Evolutionary conservation across 805 yeast species (phyloP).

Genomic region (Lachancea lanzarotensis): DNA sequence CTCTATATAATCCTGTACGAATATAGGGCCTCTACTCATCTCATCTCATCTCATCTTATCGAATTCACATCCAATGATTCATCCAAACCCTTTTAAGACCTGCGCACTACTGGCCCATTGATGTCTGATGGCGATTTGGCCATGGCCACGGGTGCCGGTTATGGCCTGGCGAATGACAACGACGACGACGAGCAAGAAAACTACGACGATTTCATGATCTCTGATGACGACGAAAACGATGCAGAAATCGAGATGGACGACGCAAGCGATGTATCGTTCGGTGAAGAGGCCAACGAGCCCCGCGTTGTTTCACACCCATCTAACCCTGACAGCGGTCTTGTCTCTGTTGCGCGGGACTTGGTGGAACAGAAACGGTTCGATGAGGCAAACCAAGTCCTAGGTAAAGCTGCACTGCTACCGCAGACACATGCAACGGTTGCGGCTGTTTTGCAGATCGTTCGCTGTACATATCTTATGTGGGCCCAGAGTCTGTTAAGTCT

Average conservation of each 20-base stretch:
- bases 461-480: neutral
- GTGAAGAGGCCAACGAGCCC: neutral
- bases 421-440: neutral
- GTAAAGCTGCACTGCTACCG: neutral
- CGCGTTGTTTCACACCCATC: neutral
- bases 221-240: slow-evolving; percentile 29
- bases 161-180: slow-evolving; percentile 6
- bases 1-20: too few relatives aligned
- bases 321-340: neutral
- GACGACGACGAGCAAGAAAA: slow-evolving; percentile 20
- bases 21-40: too few relatives aligned
- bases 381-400: neutral
- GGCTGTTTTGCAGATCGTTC: neutral
- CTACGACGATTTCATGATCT: slow-evolving; percentile 30
- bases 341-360: neutral
- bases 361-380: neutral
- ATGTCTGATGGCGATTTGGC: neutral
- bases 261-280: slow-evolving; percentile 2
- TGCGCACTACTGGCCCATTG: neutral
- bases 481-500: neutral
- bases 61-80: too few relatives aligned
- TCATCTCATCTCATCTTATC: too few relatives aligned
- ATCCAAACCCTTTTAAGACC: too few relatives aligned
- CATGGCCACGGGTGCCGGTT: neutral
- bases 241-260: slow-evolving; percentile 24